Base-by-base conservation (phyloP, 768 basidiomycete genomes). In the Sistotremastrum suecicum region DNA sequence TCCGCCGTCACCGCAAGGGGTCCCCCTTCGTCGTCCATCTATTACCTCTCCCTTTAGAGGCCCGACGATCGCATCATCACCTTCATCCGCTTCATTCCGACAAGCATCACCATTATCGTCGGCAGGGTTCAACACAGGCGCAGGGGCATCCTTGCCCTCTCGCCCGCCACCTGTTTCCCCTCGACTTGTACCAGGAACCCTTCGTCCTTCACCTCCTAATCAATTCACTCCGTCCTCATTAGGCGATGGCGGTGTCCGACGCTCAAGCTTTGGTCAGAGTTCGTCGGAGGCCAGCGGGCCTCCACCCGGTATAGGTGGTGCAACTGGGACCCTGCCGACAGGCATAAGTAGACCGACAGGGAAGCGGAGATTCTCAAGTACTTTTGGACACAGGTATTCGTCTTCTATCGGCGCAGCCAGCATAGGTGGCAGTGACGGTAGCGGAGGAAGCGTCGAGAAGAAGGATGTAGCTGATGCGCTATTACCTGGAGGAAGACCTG, bases 311-410 rank as follows among this genome's bases (percentile, higher is more conserved):
- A 7, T 63, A 57, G n/a, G 64, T 63, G 28, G 53, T 51, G 31
- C 51, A 39, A 50, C 55, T 34, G 50, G 50, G 50, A 48, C 41
- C 51, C 29, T 54, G 1, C 57, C 39, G 49, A 46, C 44, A 48
- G 42, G 20, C 20, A 20, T 20, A 20, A 20, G 46, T 44, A 53
- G 3, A 58, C 42, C 7, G 32, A 52, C 31, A 10, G 34, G 45
- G 32, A 65, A 76, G 36, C 82, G 80, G 58, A 66, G 82, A 5
- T 88, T 85, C 63, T 82, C 80, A 39, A 83, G 80, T 52, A 82
- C 77, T 49, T 88, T 88, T 56, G 76, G 80, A 7, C 77, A 86
- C 58, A 70, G 84, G 39, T 83, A 83, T 57, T 63, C 59, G 20
- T 56, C 65, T 9, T 62, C 68, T 11, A 60, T 63, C 32, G 66